Evolutionary conservation across 2,329 filamentous ascomycete species (phyloP).

Genomic region (Apiospora sp.): DNA sequence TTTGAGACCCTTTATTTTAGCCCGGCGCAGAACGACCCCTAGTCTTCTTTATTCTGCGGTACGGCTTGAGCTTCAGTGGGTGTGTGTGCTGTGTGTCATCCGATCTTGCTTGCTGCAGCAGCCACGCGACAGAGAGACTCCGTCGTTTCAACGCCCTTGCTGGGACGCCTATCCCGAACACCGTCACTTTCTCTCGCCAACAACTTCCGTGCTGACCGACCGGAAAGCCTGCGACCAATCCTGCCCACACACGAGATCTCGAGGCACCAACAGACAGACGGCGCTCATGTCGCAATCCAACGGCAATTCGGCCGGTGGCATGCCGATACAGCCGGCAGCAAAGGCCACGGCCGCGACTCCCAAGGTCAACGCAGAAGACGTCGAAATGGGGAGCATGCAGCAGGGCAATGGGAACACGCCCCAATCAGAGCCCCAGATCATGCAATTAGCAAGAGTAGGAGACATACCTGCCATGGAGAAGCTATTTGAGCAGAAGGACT

Average conservation of each 20-base stretch:
- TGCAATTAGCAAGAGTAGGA: slow-evolving; percentile 91
- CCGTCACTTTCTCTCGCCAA: not conserved
- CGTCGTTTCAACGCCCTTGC: not conserved
- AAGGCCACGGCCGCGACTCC: slow-evolving; percentile 63
- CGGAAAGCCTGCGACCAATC: not conserved
- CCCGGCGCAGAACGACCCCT: not conserved
- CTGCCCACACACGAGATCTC: not conserved
- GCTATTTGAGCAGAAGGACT: slow-evolving; percentile 84
- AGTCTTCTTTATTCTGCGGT: not conserved
- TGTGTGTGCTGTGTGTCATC: slow-evolving; percentile 6
- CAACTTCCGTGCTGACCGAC: not conserved
- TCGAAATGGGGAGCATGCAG: slow-evolving; percentile 62
- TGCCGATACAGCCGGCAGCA: slow-evolving; percentile 62
- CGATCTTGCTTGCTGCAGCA: not conserved
- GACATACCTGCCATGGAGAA: slow-evolving; percentile 88
- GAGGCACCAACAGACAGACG: not conserved
- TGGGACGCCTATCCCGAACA: not conserved
- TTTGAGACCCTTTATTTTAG: not conserved
- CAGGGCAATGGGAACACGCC: slow-evolving; percentile 45
- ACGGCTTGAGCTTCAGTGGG: not conserved
- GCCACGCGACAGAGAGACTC: slow-evolving; percentile 14
- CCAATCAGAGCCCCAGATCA: slow-evolving; percentile 77
- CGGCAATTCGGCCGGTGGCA: slow-evolving; percentile 41
- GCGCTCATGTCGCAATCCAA: slow-evolving; percentile 50
- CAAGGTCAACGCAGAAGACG: slow-evolving; percentile 61